Conservation (phyloP, 2,329 filamentous ascomycete genomes). For the Gremmenia infestans region DNA sequence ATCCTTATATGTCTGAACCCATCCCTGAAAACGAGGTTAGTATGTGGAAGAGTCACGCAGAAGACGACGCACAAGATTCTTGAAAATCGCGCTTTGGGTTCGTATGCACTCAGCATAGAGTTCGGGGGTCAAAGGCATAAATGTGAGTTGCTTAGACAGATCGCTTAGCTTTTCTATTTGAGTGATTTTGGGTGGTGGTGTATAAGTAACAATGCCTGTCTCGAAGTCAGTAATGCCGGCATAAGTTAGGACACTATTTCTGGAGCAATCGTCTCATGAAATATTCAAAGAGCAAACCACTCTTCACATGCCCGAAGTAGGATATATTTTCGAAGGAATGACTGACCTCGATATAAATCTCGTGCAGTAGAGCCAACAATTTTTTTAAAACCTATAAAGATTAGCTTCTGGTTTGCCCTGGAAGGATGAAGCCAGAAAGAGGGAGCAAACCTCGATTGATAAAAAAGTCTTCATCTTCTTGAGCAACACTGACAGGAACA, state of each 20-base stretch:
- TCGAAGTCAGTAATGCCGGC: too few species aligned
- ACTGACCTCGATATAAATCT: slow-evolving; percentile 35
- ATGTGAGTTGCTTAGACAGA: slow-evolving; percentile 26
- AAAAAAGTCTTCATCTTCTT: slow-evolving; percentile 34
- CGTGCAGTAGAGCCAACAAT: slow-evolving; percentile 19
- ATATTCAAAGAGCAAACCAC: too few species aligned
- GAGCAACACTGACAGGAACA: slow-evolving; percentile 36
- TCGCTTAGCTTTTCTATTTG: too few species aligned
- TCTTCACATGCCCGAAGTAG: too few species aligned
- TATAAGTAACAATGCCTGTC: too few species aligned
- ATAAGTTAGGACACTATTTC: too few species aligned
- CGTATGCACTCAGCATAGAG: slow-evolving; percentile 35
- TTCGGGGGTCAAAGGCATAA: slow-evolving; percentile 33
- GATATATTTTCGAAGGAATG: too few species aligned
- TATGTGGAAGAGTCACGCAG: background rate
- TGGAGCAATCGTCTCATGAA: too few species aligned
- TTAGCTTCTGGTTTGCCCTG: background rate
- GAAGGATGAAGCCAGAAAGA: too few species aligned
- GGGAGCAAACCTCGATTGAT: slow-evolving; percentile 34
- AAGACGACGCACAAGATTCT: slow-evolving; percentile 30
- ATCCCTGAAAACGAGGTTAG: slow-evolving; percentile 28
- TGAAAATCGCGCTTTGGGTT: slow-evolving; percentile 35
- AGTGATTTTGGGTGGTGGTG: slow-evolving; percentile 21
- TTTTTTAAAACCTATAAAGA: background rate
- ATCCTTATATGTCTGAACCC: slow-evolving; percentile 36